Evolutionary conservation across 176 grass and related monocot species (phyloP), one percentile per base, ranked within the genome.

Genomic region (Avena eriantha): DNA sequence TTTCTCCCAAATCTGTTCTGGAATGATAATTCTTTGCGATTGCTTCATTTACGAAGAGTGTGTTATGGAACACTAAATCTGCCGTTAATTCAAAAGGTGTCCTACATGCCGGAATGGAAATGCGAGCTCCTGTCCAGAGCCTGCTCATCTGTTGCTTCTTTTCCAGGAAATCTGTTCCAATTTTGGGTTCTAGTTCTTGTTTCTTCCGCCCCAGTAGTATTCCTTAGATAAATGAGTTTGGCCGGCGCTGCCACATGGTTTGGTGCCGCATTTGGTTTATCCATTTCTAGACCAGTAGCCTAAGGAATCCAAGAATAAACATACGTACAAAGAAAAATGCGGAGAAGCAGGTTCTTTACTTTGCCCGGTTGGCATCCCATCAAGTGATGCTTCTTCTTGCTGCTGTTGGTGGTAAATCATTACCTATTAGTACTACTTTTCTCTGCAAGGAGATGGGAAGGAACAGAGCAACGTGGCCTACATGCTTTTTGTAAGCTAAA

Each of bases 331-430:
- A 26, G 29, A 61, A 12, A 50, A 24, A 47, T 79, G 81, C 58
- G 80, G 67, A 81, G 81, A 51, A 77, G 71, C 60, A 91, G 82
- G 61, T 88, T 85, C 86, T 88, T 91, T 88, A 29, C 90, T 88
- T 88, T 78, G 71, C 71, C 78, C 69, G 64, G 76, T 72, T 85
- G 81, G 86, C 77, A 91, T 82, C 86, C 78, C 82, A 64, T 72
- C 77, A 88, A 78, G 51, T 82, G 82, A 85, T 91, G 61, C 86
- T 81, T 85, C 61, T 78, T 82, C 22, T 78, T 91, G 78, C 63
- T 82, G 82, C 71, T 85, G 61, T 39, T 82, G 71, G 51, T 85
- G 86, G 51, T 22, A 65, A 88, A 88, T 26, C 82, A 34, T 82
- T 85, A 75, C 15, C 75, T 47, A 41, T 67, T 46, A 53, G 39